Conservation (phyloP, 2,329 filamentous ascomycete species). For the Corynespora cassiicola region DNA sequence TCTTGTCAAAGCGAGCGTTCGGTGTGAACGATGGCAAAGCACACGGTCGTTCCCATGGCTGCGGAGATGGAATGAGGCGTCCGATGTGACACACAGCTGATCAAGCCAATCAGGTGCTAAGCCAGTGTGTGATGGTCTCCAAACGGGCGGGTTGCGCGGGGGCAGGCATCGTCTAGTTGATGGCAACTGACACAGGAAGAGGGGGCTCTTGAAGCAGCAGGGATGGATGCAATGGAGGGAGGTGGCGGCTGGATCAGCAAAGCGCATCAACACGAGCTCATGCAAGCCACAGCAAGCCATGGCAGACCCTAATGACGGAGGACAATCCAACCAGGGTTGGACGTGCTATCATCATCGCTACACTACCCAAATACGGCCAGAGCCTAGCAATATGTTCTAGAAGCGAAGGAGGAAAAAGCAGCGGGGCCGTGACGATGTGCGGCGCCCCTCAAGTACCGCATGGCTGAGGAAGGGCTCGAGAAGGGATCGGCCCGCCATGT, state of each 20-base stretch:
- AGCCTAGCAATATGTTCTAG: constrained; percentile 18
- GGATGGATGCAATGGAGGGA: constrained; percentile 14
- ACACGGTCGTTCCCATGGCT: constrained; percentile 6
- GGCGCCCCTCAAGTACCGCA: constrained; percentile 21
- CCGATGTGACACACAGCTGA: constrained; percentile 21
- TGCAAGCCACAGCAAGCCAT: constrained; percentile 34
- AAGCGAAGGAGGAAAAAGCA: constrained; percentile 26
- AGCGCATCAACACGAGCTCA: constrained; percentile 19
- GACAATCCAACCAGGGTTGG: constrained; percentile 25
- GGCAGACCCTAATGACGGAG: constrained; percentile 27
- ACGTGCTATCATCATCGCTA: constrained; percentile 16
- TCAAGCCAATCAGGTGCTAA: too few species aligned
- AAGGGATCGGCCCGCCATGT: constrained; percentile 35
- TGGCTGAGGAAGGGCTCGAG: constrained; percentile 20
- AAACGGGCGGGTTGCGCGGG: constrained; percentile 2
- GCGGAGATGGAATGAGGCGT: constrained; percentile 29
- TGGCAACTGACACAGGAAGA: constrained; percentile 13
- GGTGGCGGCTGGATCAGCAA: constrained; percentile 24
- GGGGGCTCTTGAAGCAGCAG: constrained; percentile 9
- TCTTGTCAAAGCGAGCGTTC: constrained; percentile 3
- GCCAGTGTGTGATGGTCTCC: too few species aligned
- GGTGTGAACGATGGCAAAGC: constrained; percentile 5
- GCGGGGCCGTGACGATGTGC: constrained; percentile 19
- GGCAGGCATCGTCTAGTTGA: background rate
- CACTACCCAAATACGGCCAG: too few species aligned